Evolutionary conservation across 768 basidiomycete genomes (phyloP).

Genomic region (Xerocomus spinulosus): DNA sequence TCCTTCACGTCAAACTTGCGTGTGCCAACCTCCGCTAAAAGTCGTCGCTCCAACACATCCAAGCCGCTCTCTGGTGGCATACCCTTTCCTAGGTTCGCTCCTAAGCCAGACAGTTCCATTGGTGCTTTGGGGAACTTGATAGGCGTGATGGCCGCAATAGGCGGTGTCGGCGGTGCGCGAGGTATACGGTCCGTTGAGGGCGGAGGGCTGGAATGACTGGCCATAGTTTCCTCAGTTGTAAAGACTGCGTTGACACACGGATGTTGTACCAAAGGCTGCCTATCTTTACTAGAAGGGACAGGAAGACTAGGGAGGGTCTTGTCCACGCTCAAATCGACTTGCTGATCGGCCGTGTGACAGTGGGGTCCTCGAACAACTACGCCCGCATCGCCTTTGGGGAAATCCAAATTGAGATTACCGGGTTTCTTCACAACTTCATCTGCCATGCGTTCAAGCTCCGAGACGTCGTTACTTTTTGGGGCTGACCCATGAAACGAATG

Average conservation of each 20-base stretch:
- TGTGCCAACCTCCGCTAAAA: slow-evolving; percentile 72
- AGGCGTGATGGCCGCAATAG: slow-evolving; percentile 40
- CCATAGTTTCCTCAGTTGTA: slow-evolving; percentile 7
- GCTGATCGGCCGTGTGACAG: slow-evolving; percentile 11
- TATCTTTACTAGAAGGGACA: slow-evolving; percentile 42
- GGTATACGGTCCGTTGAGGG: slow-evolving; percentile 14
- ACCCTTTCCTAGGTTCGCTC: slow-evolving; percentile 19
- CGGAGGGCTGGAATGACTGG: slow-evolving; percentile 5
- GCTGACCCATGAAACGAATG: slow-evolving; percentile 36
- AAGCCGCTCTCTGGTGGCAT: slow-evolving; percentile 49
- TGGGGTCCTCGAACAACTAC: slow-evolving; percentile 18
- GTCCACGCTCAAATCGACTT: slow-evolving; percentile 31
- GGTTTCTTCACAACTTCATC: slow-evolving; percentile 42
- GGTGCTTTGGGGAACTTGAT: slow-evolving; percentile 34
- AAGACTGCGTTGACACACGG: slow-evolving; percentile 33
- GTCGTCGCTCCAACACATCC: slow-evolving; percentile 65
- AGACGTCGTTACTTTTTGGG: slow-evolving; percentile 45
- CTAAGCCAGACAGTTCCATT: slow-evolving; percentile 22
- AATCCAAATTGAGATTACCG: slow-evolving; percentile 26
- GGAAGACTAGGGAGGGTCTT: slow-evolving; percentile 63
- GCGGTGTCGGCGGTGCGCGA: slow-evolving; percentile 47
- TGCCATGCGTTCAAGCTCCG: slow-evolving; percentile 68
- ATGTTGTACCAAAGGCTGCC: slow-evolving; percentile 11
- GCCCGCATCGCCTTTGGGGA: slow-evolving; percentile 20
- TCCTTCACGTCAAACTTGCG: slow-evolving; percentile 35